phyloP scores from a whole-genome alignment of 371 early-diverging fungal genomes.

The Mortierella sp. region DNA sequence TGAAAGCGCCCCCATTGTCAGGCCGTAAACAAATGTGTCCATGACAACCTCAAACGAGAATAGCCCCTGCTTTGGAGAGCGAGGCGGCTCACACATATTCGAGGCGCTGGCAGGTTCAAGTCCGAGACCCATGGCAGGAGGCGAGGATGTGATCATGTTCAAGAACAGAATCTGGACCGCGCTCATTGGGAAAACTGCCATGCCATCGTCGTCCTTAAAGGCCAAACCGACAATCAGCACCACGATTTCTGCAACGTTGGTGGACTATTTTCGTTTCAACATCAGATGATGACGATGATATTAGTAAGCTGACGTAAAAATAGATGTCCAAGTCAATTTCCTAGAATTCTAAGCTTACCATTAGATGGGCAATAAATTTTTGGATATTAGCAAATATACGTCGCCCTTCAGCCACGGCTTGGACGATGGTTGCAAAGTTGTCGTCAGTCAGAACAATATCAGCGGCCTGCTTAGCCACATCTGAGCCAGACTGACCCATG shows the following conservation, averaged over 20 bases:
- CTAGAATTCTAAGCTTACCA: conserved; percentile 6
- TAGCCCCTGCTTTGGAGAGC: conserved; percentile 73
- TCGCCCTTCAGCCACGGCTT: conserved; percentile 86
- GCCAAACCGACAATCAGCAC: conserved; percentile 78
- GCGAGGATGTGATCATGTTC: conserved; percentile 85
- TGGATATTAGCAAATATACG: conserved; percentile 92
- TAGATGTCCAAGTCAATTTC: not conserved
- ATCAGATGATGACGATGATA: too few species aligned
- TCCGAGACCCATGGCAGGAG: conserved; percentile 90
- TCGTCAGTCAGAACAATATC: conserved; percentile 92
- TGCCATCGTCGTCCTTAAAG: conserved; percentile 67
- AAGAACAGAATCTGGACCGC: conserved; percentile 91
- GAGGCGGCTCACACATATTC: conserved; percentile 90
- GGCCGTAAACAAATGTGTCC: conserved; percentile 84
- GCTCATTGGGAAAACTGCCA: conserved; percentile 80
- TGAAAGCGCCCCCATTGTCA: conserved; percentile 76
- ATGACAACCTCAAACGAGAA: conserved; percentile 73
- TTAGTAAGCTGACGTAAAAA: too few species aligned
- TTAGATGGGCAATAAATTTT: conserved; percentile 91
- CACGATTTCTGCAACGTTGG: conserved; percentile 74
- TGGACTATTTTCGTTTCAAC: conserved; percentile 49
- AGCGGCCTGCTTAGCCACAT: conserved; percentile 92
- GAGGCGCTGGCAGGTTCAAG: conserved; percentile 86
- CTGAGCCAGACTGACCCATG: conserved; percentile 91
- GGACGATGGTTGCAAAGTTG: conserved; percentile 89